Evolutionary conservation across 306 rosid genomes (phyloP).

Genomic region (Casuarina glauca): DNA sequence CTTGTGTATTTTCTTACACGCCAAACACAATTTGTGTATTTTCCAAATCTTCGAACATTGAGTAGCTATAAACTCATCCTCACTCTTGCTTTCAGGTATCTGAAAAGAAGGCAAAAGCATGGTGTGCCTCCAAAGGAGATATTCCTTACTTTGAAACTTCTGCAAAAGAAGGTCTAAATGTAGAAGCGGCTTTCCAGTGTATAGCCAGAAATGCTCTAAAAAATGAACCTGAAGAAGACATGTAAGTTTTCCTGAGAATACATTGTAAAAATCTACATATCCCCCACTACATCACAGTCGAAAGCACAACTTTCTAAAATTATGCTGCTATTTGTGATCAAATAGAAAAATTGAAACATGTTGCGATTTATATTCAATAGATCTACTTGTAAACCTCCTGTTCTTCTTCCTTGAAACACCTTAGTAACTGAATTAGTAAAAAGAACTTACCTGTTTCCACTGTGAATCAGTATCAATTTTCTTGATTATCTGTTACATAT

Average conservation of each 20-base stretch:
- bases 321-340: background rate
- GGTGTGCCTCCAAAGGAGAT: conserved; percentile 71
- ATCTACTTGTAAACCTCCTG: background rate
- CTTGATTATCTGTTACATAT: background rate
- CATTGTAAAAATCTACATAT: background rate
- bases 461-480: background rate
- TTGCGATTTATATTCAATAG: background rate
- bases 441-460: background rate
- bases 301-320: background rate
- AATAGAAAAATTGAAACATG: background rate
- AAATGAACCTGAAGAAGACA: conserved; percentile 68
- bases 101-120: conserved; percentile 64
- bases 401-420: background rate
- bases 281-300: background rate
- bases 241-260: conserved; percentile 33
- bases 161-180: conserved; percentile 64
- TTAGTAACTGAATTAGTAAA: background rate
- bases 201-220: conserved; percentile 56
- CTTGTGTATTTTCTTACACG: background rate
- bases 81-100: conserved; percentile 41
- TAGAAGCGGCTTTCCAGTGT: conserved; percentile 64
- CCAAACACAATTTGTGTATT: no score
- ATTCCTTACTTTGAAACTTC: conserved; percentile 65
- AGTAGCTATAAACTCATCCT: background rate
- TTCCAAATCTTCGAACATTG: no score